A percentile compares a stretch with the other conserved stretches of the same genome.
These are phyloP conservation scores for Rugonectria rugulosa DNA, from an alignment of 2,329 filamentous ascomycete species.

Conservation along the genomic window DNA sequence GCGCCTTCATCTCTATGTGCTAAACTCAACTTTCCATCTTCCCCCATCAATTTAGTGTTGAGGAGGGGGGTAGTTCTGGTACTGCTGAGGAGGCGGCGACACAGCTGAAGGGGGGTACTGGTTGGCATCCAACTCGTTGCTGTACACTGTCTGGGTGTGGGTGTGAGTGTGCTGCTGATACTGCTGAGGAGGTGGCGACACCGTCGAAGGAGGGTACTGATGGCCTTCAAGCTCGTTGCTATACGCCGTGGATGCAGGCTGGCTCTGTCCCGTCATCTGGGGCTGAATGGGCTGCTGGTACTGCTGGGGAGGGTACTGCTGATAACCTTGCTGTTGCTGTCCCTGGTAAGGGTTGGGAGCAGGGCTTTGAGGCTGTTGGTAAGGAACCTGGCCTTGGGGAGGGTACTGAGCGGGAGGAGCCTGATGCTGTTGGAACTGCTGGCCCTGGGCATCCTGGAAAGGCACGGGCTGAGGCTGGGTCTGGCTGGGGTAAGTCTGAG, in stretches of 20 bases:
- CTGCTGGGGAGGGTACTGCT: conserved; percentile 35
- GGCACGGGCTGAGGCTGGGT: conserved; percentile 24
- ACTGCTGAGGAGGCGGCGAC: conserved; percentile 33
- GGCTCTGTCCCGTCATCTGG: conserved; percentile 17
- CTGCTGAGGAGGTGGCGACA: conserved; percentile 32
- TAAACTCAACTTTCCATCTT: background rate
- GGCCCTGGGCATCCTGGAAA: conserved; percentile 25
- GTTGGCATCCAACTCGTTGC: conserved; percentile 28
- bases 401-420: conserved; percentile 18
- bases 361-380: conserved; percentile 25
- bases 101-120: conserved; percentile 24
- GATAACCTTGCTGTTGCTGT: conserved; percentile 28
- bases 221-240: conserved; percentile 28
- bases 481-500: conserved; percentile 31
- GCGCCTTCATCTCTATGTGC: too few relatives aligned
- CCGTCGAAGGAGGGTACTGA: conserved; percentile 24
- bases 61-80: conserved; percentile 23
- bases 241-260: conserved; percentile 4
- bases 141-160: conserved; percentile 12
- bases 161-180: conserved; percentile 22
- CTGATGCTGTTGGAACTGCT: conserved; percentile 27
- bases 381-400: conserved; percentile 19
- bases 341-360: conserved; percentile 33
- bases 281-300: conserved; percentile 29
- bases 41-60: background rate